Evolutionary conservation across 2,329 filamentous ascomycete genomes (phyloP), one percentile per base, ranked within the genome.

Genomic region (Xylariaceae sp.): DNA sequence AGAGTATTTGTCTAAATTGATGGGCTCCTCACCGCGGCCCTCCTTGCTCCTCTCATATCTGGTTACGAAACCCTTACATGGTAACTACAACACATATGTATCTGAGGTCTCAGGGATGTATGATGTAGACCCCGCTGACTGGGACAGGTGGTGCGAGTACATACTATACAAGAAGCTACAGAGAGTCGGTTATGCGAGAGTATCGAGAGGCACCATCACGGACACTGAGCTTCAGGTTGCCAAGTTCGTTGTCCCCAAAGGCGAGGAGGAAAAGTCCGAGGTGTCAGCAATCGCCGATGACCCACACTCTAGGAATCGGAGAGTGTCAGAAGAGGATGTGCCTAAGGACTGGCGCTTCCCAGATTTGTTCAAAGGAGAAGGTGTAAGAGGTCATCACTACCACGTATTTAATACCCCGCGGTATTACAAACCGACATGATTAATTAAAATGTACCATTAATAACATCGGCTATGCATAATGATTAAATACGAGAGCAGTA

Each of bases 101-200:
- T 88, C 88, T 45, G 78, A 89, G 42, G 73, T 73, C 47, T 95
- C 87, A 47, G 88, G 90, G 8, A 98, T 98, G 93, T 83, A 88
- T 60, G 93, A 98, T 61, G 93, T 98, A 40, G 93, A 98, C 61
- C 80, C 84, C 0, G 83, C 76, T 3, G 93, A 98, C 65, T 95
- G 90, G 90, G 93, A 98, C 66, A 77, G 93, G 44, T 98, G 93
- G 93, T 98, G 93, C 72, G 92, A 98, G 72, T 98, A 98, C 67
- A 96, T 98, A 55, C 72, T 98, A 21, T 98, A 89, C 76, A 96
- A 96, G 74, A 83, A 83, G 11, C 70, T 98, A 51, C 85, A 83
- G 67, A 79, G 92, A 50, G 85, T 86, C 0, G 92, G 89, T 1
- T 98, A 98, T 64, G 93, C 93, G 4, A 76, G 93, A 43, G 85